Conservation (phyloP, 1,139 yeast species). For the Pneumocystis wakefieldiae region DNA sequence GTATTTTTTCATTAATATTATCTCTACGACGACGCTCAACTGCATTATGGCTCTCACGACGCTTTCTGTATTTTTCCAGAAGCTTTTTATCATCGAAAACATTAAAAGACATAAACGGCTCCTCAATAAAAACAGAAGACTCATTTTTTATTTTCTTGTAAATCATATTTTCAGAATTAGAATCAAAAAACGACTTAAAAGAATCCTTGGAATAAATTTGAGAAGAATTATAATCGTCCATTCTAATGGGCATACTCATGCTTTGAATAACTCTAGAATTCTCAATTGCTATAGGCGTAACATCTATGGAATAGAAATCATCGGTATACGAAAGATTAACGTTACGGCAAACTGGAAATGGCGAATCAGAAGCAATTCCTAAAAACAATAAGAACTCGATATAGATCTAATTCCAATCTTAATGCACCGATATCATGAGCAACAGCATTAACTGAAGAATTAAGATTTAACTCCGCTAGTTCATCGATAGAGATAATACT, state of each 20-base stretch:
- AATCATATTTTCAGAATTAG: not conserved
- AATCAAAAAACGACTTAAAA: not conserved
- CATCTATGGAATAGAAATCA: not conserved
- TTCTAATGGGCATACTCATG: not conserved
- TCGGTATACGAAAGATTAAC: not conserved
- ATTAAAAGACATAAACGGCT: not conserved
- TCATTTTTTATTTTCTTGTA: not conserved
- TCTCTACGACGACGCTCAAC: slow-evolving; percentile 63
- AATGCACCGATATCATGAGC: not conserved
- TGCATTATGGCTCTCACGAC: slow-evolving; percentile 11
- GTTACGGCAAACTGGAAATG: not conserved
- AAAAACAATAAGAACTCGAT: not conserved
- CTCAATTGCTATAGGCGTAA: not conserved
- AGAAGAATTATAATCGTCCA: not conserved
- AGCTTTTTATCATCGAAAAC: not conserved
- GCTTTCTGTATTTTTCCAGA: not conserved
- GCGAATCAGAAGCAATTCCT: not conserved
- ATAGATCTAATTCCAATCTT: not conserved
- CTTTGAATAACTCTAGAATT: not conserved
- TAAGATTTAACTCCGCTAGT: not conserved
- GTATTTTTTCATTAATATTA: slow-evolving; percentile 77
- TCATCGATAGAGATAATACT: not conserved
- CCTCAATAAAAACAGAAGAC: not conserved
- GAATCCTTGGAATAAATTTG: not conserved
- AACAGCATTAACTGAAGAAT: not conserved